Evolutionary conservation across 176 grass and related monocot genomes (phyloP), one percentile per base, ranked within the genome.

Genomic region (Saccharum spontaneum): DNA sequence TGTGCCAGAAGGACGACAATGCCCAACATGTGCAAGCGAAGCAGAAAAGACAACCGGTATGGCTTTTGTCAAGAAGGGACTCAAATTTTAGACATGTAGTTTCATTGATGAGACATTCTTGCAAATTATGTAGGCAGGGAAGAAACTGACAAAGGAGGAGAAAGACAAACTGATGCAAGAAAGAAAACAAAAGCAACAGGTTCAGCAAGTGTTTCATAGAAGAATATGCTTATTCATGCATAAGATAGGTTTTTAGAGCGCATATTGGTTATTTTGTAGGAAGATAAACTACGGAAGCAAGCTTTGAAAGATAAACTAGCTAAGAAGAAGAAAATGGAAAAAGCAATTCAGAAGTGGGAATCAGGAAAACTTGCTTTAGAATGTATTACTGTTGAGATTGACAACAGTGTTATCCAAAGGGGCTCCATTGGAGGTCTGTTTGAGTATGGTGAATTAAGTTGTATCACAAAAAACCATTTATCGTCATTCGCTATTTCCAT

Each of bases 271-370:
- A 45, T 66, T 87, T 28, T 83, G 37, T 65, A 98, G 97, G 89
- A 94, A 89, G 87, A 79, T 22, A 98, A 95, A 79, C 61, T 82
- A 6, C 68, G 72, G 67, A 98, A 91, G 81, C 77, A 95, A 84
- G 89, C 86, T 63, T 77, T 62, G 88, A 98, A 95, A 87, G 81
- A 68, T 85, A 74, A 98, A 85, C 50, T 49, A 36, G 91, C 76
- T 38, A 75, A 88, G 31, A 40, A 77, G 86, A 94, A 77, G 78
- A 92, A 95, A 55, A 85, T 76, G 67, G 88, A 79, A 6, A 98
- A 90, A 73, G 91, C 94, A 87, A 90, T 83, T 73, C 59, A 63
- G 20, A 86, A 92, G 28, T 95, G 93, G 96, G 89, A 89, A 90
- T 90, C 85, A 76, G 96, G 96, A 41, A 95, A 94, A 83, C 75